Evolutionary conservation across 768 basidiomycete genomes (phyloP).

Genomic region (Leccinum truebloodii): DNA sequence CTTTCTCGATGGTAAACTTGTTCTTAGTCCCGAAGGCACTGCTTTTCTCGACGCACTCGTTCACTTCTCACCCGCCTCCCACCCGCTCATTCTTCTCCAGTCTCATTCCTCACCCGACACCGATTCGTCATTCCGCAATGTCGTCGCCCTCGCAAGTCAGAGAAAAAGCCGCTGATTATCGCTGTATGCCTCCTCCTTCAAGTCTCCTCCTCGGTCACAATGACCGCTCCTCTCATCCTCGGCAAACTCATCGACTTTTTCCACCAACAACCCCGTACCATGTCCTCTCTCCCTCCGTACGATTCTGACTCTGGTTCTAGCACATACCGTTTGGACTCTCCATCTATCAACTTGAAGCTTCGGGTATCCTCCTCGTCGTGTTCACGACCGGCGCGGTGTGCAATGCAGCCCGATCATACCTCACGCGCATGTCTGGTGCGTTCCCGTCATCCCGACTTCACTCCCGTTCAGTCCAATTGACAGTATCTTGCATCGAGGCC

Average conservation of each 20-base stretch:
- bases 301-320: constrained; percentile 33
- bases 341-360: constrained; percentile 64
- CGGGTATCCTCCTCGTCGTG: constrained; percentile 58
- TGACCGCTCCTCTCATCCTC: constrained; percentile 91
- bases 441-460: background rate
- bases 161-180: constrained; percentile 70
- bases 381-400: constrained; percentile 86
- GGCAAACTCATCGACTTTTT: constrained; percentile 94
- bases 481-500: constrained; percentile 41
- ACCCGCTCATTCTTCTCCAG: constrained; percentile 25
- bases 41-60: constrained; percentile 3
- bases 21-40: too few species aligned
- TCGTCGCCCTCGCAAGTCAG: constrained; percentile 77
- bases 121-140: constrained; percentile 69
- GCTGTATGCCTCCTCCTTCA: constrained; percentile 75
- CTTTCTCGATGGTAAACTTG: too few species aligned
- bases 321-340: constrained; percentile 81
- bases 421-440: constrained; percentile 84
- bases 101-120: constrained; percentile 36
- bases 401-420: constrained; percentile 78
- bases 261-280: constrained; percentile 61
- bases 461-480: background rate
- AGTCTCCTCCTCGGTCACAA: constrained; percentile 84
- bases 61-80: constrained; percentile 8
- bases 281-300: background rate